These are phyloP conservation scores for Paraphoma sp. DNA, from an alignment of 2,329 filamentous ascomycete species.

Conservation along the genomic window DNA sequence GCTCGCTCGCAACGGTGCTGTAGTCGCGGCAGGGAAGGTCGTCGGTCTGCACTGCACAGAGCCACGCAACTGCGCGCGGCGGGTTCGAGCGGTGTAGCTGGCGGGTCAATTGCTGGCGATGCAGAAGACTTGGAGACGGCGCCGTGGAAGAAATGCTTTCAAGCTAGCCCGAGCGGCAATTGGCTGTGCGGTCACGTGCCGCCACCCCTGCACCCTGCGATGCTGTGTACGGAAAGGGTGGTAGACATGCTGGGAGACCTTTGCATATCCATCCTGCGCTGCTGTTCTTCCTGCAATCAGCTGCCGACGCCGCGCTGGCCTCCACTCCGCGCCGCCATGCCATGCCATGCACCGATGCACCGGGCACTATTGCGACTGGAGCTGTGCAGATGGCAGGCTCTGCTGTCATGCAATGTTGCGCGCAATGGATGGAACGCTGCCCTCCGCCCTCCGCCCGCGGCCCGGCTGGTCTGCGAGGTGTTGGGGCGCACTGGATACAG, in stretches of 20 bases:
- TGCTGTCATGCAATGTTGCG: slow-evolving; percentile 19
- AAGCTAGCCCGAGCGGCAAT: background rate
- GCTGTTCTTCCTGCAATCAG: slow-evolving; percentile 26
- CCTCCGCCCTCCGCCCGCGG: slow-evolving; percentile 8
- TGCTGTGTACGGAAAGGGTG: background rate
- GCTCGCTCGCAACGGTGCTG: background rate
- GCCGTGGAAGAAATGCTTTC: background rate
- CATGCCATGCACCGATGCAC: background rate
- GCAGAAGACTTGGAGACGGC: background rate
- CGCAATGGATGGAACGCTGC: slow-evolving; percentile 7
- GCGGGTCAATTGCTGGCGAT: background rate
- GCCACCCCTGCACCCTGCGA: background rate
- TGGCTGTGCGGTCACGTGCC: background rate
- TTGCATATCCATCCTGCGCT: slow-evolving; percentile 1
- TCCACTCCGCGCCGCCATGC: slow-evolving; percentile 5
- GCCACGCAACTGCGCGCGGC: background rate
- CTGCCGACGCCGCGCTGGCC: slow-evolving; percentile 7
- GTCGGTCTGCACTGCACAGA: background rate
- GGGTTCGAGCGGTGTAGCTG: background rate
- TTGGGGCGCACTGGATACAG: slow-evolving; percentile 8
- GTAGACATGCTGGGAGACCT: background rate
- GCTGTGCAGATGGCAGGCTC: slow-evolving; percentile 5
- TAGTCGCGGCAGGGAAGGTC: background rate
- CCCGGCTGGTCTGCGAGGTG: slow-evolving; percentile 7
- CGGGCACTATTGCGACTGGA: background rate